Evolutionary conservation across 352 stramenopile species (phyloP).

Genomic region (Saprolegnia diclina): DNA sequence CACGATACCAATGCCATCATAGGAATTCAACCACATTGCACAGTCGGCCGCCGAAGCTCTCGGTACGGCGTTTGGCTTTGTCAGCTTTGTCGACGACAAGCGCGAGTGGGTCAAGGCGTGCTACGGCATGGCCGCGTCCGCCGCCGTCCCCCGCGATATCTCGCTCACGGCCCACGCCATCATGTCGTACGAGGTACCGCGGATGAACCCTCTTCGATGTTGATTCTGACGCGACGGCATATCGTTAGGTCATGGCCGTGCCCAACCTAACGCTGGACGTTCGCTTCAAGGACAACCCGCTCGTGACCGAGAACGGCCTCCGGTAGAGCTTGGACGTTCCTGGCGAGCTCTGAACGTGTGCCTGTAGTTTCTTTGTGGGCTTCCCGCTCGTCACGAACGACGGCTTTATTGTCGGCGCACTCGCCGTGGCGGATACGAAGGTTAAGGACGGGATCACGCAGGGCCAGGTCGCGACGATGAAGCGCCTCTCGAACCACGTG

Average conservation of each 20-base stretch:
- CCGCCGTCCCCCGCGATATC: conserved; percentile 70
- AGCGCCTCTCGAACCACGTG: conserved; percentile 16
- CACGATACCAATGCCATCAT: too few relatives aligned
- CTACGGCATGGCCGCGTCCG: conserved; percentile 52
- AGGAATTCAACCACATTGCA: conserved; percentile 42
- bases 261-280: conserved; percentile 40
- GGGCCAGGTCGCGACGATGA: conserved; percentile 22
- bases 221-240: conserved; percentile 45
- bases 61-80: conserved; percentile 58
- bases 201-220: conserved; percentile 50
- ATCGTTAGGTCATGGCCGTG: conserved; percentile 21
- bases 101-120: conserved; percentile 23
- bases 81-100: conserved; percentile 63
- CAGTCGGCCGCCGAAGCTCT: conserved; percentile 59
- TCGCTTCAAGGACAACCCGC: conserved; percentile 68
- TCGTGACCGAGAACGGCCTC: conserved; percentile 37
- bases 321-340: too few relatives aligned
- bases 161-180: conserved; percentile 65
- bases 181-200: conserved; percentile 48
- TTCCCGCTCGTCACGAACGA: conserved; percentile 66
- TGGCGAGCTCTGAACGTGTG: too few relatives aligned
- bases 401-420: conserved; percentile 61
- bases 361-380: conserved; percentile 58
- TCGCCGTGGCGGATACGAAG: conserved; percentile 57
- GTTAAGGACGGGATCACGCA: conserved; percentile 19